Evolutionary conservation across 257 asterid genomes (phyloP).

Genomic region (Solanum boliviense): DNA sequence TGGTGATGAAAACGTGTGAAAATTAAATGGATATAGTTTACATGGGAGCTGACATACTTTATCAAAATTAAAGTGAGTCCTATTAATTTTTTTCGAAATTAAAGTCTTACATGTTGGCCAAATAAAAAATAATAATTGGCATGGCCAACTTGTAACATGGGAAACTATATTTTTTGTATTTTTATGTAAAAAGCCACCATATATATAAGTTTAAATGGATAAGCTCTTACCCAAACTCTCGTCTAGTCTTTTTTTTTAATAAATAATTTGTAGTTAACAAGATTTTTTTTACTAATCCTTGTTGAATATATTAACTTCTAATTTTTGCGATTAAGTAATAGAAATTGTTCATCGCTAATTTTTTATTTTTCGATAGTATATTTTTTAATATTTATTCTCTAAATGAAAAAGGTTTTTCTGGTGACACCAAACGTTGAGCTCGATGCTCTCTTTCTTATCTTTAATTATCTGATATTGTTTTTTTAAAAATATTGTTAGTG

Average conservation of each 20-base stretch:
- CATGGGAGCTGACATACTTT: background rate
- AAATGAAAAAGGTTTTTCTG: background rate
- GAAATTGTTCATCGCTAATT: background rate
- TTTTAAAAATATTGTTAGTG: background rate
- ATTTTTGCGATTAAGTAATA: background rate
- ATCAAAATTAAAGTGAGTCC: background rate
- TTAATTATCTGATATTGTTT: background rate
- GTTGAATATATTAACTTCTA: background rate
- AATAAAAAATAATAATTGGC: background rate
- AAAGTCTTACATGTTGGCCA: background rate
- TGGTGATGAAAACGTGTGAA: background rate
- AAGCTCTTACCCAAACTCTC: background rate
- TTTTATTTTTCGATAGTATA: background rate
- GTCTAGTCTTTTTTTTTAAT: too few relatives aligned
- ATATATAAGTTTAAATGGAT: background rate
- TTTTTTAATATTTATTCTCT: background rate
- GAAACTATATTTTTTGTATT: background rate
- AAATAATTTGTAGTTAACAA: background rate
- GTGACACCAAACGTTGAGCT: background rate
- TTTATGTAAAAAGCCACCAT: background rate
- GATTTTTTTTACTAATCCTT: too few relatives aligned
- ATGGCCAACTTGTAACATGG: background rate
- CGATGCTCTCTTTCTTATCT: background rate
- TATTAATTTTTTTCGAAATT: background rate
- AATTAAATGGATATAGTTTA: background rate